phyloP scores from a whole-genome alignment of 345 rosid species.

The Heritiera fomes region DNA sequence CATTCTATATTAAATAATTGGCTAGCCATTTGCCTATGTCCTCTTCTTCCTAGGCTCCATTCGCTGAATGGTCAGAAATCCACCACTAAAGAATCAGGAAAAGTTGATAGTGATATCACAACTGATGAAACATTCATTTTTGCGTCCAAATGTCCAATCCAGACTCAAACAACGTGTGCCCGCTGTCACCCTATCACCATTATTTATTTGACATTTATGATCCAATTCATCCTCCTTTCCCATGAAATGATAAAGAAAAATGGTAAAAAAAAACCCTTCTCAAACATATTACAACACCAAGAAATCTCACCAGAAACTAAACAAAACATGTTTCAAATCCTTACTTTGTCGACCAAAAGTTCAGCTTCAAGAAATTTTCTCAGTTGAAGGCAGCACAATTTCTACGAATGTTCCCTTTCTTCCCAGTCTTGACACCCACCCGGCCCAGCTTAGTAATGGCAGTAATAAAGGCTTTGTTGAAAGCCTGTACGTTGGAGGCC shows the following conservation, averaged over 20 bases:
- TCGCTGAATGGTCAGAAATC: background rate
- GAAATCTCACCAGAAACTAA: background rate
- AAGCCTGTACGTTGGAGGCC: conserved; percentile 48
- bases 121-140: background rate
- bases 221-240: background rate
- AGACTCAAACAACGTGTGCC: conserved; percentile 1
- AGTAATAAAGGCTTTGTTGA: conserved; percentile 49
- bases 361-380: background rate
- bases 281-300: background rate
- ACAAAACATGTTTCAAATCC: background rate
- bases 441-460: conserved; percentile 83
- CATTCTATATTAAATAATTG: background rate
- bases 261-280: background rate
- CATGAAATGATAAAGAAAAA: background rate
- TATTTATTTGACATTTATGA: background rate
- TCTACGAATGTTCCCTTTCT: conserved; percentile 60
- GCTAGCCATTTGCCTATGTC: background rate
- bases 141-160: background rate
- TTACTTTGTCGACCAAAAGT: background rate
- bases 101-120: conserved; percentile 1
- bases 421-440: conserved; percentile 63
- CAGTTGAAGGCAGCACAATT: conserved; percentile 55
- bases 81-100: background rate
- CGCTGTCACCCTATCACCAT: background rate
- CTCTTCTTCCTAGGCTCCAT: background rate